A percentile compares a stretch with the other conserved stretches of the same genome.
Conservation (phyloP, 2,329 filamentous ascomycete species). For the Cytospora leucostoma region DNA sequence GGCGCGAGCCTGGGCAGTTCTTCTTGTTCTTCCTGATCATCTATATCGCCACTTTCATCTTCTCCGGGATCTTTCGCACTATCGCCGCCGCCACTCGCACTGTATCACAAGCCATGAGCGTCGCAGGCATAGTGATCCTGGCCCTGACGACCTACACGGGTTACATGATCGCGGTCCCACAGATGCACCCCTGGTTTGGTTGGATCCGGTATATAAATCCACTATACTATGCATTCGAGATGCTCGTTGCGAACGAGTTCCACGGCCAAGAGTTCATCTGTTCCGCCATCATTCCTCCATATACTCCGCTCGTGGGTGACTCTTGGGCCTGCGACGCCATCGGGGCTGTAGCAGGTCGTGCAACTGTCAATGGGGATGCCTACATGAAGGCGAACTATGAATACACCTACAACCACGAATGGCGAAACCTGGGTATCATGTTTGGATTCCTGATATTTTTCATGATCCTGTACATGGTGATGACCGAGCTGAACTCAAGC, state of each 20-base stretch:
- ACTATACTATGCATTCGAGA: conserved; percentile 73
- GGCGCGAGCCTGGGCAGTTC: conserved; percentile 65
- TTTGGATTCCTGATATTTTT: conserved; percentile 66
- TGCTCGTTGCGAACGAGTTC: conserved; percentile 73
- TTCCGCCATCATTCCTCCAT: conserved; percentile 49
- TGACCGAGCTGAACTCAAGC: conserved; percentile 65
- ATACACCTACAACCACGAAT: conserved; percentile 60
- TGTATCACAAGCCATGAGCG: conserved; percentile 57
- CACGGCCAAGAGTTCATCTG: conserved; percentile 60
- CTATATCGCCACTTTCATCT: conserved; percentile 67
- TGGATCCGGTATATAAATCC: conserved; percentile 79
- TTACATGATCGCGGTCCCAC: conserved; percentile 50
- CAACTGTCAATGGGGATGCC: conserved; percentile 59
- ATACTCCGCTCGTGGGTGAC: conserved; percentile 45
- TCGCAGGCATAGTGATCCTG: conserved; percentile 57
- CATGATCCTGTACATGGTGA: conserved; percentile 62
- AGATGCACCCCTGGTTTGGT: conserved; percentile 72
- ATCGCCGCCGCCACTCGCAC: conserved; percentile 72
- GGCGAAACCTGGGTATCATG: conserved; percentile 71
- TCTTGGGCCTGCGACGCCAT: conserved; percentile 56
- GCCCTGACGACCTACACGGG: conserved; percentile 63
- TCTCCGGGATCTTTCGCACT: conserved; percentile 75
- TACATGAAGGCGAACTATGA: conserved; percentile 58
- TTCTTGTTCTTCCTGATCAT: conserved; percentile 76
- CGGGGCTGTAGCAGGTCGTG: conserved; percentile 56